A percentile compares a stretch with the other conserved stretches of the same genome.
These are phyloP conservation scores for Dalbergia cochinchinensis DNA, from an alignment of 306 rosid species.

Conservation along the genomic window DNA sequence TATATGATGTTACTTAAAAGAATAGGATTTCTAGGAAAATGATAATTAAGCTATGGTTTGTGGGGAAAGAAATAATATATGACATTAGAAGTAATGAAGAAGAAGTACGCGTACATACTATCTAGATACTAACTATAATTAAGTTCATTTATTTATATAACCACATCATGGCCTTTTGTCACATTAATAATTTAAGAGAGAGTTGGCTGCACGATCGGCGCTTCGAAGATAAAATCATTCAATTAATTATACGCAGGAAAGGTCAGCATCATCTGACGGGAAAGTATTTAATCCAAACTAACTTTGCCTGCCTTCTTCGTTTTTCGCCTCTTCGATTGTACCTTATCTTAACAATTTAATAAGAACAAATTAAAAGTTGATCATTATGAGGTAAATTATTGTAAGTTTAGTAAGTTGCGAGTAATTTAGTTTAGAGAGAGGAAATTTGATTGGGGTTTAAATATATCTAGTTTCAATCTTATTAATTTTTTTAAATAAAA, in stretches of 20 bases:
- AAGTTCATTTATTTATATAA: neutral
- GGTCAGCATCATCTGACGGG: neutral
- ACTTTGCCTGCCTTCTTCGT: neutral
- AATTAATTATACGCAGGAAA: conserved; percentile 16
- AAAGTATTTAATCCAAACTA: neutral
- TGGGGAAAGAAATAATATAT: neutral
- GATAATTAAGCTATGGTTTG: neutral
- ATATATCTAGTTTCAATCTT: neutral
- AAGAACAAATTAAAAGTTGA: too few relatives aligned
- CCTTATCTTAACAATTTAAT: neutral
- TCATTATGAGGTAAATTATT: too few relatives aligned
- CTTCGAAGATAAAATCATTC: neutral
- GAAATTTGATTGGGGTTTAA: too few relatives aligned
- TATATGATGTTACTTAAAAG: conserved; percentile 22
- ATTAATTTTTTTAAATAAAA: too few relatives aligned
- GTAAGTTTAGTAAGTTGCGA: too few relatives aligned
- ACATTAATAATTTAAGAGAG: conserved; percentile 7
- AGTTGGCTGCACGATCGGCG: neutral
- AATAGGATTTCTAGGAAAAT: neutral
- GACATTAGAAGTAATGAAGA: neutral
- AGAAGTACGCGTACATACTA: neutral
- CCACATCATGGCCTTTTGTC: neutral
- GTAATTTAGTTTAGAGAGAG: too few relatives aligned
- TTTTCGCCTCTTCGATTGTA: neutral
- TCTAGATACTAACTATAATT: neutral